Conservation (phyloP, 2,329 filamentous ascomycete species). For the Epichloe aotearoae region DNA sequence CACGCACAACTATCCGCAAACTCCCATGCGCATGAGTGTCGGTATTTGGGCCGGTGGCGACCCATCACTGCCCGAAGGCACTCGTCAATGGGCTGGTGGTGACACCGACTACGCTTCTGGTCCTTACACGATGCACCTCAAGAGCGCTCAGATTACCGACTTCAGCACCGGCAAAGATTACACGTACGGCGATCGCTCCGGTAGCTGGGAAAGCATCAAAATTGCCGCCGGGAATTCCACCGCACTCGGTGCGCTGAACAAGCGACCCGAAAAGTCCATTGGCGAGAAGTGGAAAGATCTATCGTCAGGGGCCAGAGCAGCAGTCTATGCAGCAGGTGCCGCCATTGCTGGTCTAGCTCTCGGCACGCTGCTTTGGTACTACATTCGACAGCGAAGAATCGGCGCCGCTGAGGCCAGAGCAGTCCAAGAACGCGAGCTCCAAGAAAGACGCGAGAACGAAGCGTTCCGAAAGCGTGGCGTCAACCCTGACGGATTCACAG, state of each 20-base stretch:
- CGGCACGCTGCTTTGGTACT: conserved; percentile 34
- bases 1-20: conserved; percentile 58
- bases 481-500: conserved; percentile 32
- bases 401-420: conserved; percentile 38
- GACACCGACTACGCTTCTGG: conserved; percentile 49
- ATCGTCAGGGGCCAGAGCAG: conserved; percentile 34
- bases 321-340: conserved; percentile 36
- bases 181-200: conserved; percentile 46
- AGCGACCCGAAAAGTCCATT: conserved; percentile 27
- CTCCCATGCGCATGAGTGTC: conserved; percentile 56
- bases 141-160: conserved; percentile 42
- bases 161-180: conserved; percentile 53
- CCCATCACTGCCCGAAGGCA: conserved; percentile 37
- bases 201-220: conserved; percentile 52
- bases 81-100: conserved; percentile 58
- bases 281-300: conserved; percentile 42
- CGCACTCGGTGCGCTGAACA: conserved; percentile 29
- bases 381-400: conserved; percentile 38
- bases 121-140: conserved; percentile 64
- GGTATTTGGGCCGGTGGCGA: conserved; percentile 56
- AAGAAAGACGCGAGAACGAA: conserved; percentile 39
- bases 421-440: conserved; percentile 29
- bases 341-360: conserved; percentile 29
- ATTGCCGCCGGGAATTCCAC: conserved; percentile 43
- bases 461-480: conserved; percentile 33